phyloP scores from a whole-genome alignment of 257 asterid species.

The Eucommia ulmoides region DNA sequence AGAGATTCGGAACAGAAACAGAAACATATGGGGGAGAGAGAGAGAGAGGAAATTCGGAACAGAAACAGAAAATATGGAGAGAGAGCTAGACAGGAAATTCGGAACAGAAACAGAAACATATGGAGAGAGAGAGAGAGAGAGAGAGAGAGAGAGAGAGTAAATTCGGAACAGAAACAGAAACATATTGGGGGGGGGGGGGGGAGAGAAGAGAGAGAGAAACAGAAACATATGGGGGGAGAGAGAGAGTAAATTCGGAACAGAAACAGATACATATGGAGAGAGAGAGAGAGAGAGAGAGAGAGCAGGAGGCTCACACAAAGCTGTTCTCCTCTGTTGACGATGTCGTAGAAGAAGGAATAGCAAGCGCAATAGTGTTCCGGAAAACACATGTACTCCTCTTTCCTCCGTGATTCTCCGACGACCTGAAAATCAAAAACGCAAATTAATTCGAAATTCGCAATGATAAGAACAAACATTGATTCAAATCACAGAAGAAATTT shows the following conservation, averaged over 20 bases:
- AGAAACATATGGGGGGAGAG: background rate
- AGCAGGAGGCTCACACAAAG: conserved; percentile 51
- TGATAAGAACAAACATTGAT: background rate
- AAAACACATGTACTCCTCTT: conserved; percentile 80
- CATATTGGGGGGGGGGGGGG: too few species aligned
- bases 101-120: conserved; percentile 1
- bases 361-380: conserved; percentile 72
- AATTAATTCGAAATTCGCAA: background rate
- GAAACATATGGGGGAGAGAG: background rate
- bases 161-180: background rate
- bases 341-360: conserved; percentile 87
- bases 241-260: background rate
- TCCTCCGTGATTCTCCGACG: conserved; percentile 72
- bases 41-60: background rate
- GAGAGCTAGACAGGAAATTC: too few species aligned
- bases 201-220: too few species aligned
- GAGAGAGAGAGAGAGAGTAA: background rate
- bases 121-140: background rate
- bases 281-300: too few species aligned
- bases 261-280: background rate
- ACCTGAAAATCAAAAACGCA: conserved; percentile 24
- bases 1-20: conserved; percentile 3
- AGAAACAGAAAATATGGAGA: background rate
- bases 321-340: conserved; percentile 84
- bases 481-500: background rate